Base-by-base conservation (phyloP, 495 filamentous ascomycete species). In the Sporormia fimetaria region DNA sequence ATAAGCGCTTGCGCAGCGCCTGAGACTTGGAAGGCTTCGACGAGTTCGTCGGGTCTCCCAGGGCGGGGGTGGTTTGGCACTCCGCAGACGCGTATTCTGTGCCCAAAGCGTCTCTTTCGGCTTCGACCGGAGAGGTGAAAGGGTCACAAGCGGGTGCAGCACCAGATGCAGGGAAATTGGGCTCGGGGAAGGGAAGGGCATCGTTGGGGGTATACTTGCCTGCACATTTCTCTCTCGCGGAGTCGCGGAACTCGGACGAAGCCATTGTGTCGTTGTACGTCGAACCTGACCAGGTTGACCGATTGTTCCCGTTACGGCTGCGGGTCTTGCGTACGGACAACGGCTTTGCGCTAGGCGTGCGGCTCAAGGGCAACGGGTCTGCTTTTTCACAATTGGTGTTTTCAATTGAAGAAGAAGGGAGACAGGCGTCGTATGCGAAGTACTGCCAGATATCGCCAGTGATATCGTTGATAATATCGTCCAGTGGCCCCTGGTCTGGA, bases 391-490 rank as follows among this genome's bases (percentile, higher is more conserved):
- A 8, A 20, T 9, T 3, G 25, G 32, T 10, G 21, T 11, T 23
- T 37, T 25, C 15, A 23, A 33, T 8, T 42, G 28, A 15, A 10
- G 29, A 8, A 32, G 15, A 23, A 14, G 18, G 20, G 27, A 22
- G 9, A 17, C 15, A 17, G 22, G 41, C 25, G 24, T 20, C 20
- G 10, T 27, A 7, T 11, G 33, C 22, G 10, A 33, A 33, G 11
- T 7, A 36, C 11, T 2, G 23, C 32, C 22, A 44, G 15, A 44
- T 36, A 24, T 37, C 25, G 15, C 27, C 32, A 14, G 33, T 31
- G 17, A 44, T 44, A 23, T 37, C 32, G 41, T 29, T 14, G 23
- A 44, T 44, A 14, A 44, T 36, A 25, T 44, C 41, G 33, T 44
- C 41, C 3, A 44, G 33, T 5, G 32, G 32, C 1, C 41, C 41